Evolutionary conservation across 2,329 filamentous ascomycete genomes (phyloP).

Genomic region (Claviceps sp.): DNA sequence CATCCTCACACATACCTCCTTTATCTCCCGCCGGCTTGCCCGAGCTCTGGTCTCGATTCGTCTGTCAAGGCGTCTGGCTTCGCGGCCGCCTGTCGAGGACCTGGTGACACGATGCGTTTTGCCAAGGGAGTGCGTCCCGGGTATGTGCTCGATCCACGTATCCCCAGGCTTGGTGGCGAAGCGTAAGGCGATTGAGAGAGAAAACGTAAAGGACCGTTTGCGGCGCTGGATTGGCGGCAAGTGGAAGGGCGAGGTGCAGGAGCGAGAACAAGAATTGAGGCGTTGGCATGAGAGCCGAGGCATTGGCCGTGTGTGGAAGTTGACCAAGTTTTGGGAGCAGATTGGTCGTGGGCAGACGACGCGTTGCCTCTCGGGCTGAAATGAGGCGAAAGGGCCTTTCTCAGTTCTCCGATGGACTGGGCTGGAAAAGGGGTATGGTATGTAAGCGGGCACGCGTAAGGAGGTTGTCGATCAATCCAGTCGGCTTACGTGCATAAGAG

Average conservation of each 20-base stretch:
- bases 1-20: constrained; percentile 52
- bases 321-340: constrained; percentile 54
- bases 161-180: constrained; percentile 50
- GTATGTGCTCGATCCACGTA: constrained; percentile 27
- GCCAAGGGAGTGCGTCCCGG: constrained; percentile 48
- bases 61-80: constrained; percentile 45
- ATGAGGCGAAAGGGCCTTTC: too few relatives aligned
- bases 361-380: not conserved
- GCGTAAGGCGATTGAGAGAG: constrained; percentile 49
- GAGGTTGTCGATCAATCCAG: too few relatives aligned
- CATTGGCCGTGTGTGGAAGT: constrained; percentile 43
- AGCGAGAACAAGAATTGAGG: constrained; percentile 33
- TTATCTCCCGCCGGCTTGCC: constrained; percentile 49
- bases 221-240: constrained; percentile 50
- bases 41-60: constrained; percentile 52
- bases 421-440: not conserved
- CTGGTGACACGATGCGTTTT: constrained; percentile 52
- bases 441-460: too few relatives aligned
- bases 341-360: constrained; percentile 31
- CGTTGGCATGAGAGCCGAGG: constrained; percentile 36
- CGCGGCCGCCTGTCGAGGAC: constrained; percentile 43
- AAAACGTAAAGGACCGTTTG: constrained; percentile 53
- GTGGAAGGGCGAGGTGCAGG: constrained; percentile 38
- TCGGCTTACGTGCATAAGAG: too few relatives aligned
- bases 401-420: not conserved